These are phyloP conservation scores for Fraxinus albicans DNA, from an alignment of 305 asterid species.

Conservation along the genomic window DNA sequence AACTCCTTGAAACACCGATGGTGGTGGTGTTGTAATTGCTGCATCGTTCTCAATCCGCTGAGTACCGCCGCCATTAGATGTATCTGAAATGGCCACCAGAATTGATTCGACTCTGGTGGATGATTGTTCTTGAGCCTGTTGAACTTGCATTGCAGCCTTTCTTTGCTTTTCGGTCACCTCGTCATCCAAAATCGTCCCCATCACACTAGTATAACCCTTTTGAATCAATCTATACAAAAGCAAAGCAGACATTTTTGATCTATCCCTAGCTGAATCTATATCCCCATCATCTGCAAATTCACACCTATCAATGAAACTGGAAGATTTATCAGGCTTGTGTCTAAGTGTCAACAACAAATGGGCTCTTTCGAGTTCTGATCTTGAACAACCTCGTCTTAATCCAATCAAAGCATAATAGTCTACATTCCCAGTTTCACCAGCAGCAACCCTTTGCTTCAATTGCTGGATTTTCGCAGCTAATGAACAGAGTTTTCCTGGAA, in stretches of 20 bases:
- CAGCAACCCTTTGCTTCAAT: constrained; percentile 33
- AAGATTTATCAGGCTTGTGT: constrained; percentile 85
- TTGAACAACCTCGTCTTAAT: constrained; percentile 68
- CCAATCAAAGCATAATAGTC: constrained; percentile 79
- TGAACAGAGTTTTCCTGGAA: constrained; percentile 79
- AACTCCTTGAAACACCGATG: not conserved
- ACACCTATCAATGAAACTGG: constrained; percentile 67
- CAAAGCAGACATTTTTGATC: constrained; percentile 67
- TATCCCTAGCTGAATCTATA: constrained; percentile 61
- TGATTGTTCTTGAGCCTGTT: constrained; percentile 28
- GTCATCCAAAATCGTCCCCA: constrained; percentile 59
- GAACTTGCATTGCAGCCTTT: constrained; percentile 40
- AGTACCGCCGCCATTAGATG: not conserved
- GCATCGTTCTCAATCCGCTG: not conserved
- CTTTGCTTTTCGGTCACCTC: constrained; percentile 63
- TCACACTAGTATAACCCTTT: constrained; percentile 60
- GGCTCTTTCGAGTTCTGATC: constrained; percentile 77
- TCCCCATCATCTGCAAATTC: constrained; percentile 81
- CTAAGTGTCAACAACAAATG: constrained; percentile 66
- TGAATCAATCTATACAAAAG: constrained; percentile 79
- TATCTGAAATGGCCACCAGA: not conserved
- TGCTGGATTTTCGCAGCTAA: constrained; percentile 74
- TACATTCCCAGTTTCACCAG: constrained; percentile 77
- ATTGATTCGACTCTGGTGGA: not conserved
- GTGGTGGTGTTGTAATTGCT: not conserved